phyloP scores from a whole-genome alignment of 208 protist species.

The Naegleria lovaniensis region DNA sequence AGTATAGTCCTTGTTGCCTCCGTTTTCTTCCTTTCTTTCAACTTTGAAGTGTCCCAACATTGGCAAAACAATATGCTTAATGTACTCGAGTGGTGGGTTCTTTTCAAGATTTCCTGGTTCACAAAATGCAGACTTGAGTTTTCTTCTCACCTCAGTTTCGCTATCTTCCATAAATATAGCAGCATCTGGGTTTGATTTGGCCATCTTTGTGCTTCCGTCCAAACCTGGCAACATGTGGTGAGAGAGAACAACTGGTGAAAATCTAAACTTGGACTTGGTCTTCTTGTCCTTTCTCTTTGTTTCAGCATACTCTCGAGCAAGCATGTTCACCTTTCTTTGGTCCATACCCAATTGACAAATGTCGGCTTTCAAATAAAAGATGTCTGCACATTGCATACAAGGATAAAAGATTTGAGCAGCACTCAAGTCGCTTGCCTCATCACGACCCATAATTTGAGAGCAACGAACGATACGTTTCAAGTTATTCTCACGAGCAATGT shows the following conservation, averaged over 20 bases:
- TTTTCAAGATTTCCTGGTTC: conserved; percentile 56
- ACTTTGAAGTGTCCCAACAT: conserved; percentile 51
- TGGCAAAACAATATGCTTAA: conserved; percentile 79
- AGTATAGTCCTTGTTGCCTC: conserved; percentile 66
- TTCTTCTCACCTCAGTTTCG: conserved; percentile 83
- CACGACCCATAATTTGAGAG: conserved; percentile 97
- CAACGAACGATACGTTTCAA: conserved; percentile 93
- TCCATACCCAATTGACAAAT: conserved; percentile 99
- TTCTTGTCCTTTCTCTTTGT: conserved; percentile 57
- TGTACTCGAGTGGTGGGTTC: conserved; percentile 92
- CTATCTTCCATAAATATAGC: conserved; percentile 99
- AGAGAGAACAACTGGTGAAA: conserved; percentile 94
- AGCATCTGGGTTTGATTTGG: conserved; percentile 94
- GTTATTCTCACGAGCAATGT: conserved; percentile 89
- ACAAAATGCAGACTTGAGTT: conserved; percentile 90
- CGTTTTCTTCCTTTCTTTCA: conserved; percentile 53
- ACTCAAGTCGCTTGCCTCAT: conserved; percentile 84
- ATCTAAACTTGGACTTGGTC: conserved; percentile 52
- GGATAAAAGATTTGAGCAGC: conserved; percentile 97
- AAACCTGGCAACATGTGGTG: conserved; percentile 96
- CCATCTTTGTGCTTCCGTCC: conserved; percentile 94
- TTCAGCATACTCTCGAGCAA: conserved; percentile 97
- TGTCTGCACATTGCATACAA: conserved; percentile 97
- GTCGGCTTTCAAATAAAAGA: conserved; percentile 97
- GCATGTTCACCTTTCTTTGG: conserved; percentile 99